Evolutionary conservation across 768 basidiomycete species (phyloP), one percentile per base, ranked within the genome.

Genomic region (Suillus discolor): DNA sequence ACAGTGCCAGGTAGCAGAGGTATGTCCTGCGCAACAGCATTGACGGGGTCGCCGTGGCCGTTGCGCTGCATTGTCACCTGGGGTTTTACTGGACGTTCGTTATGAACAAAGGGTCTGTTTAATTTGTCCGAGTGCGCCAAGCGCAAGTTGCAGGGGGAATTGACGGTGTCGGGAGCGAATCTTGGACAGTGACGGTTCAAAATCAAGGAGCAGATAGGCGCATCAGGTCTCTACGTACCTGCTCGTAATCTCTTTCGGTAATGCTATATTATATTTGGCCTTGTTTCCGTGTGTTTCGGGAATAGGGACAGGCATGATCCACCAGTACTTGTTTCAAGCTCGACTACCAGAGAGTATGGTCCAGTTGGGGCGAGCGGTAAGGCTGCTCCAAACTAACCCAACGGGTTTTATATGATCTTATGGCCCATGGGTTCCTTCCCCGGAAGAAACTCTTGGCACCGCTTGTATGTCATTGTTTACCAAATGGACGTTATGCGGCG

Each of bases 241-340:
- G 69, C 38, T 45, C 64, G 13, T 65, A 41, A 63, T 64, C 62
- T 65, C 71, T 63, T 71, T 65, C 65, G 74, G 67, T 61, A 69
- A 64, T 64, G 61, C 6, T 45, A 11, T 15, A 36, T 44, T 25
- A 36, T 76, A 71, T 75, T 76, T 75, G 75, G 75, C 51, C 36
- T 69, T 75, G 68, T 75, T 75, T 71, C 68, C 63, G 67, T 18
- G n/a, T 34, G 39, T 23, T 51, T 47, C 57, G 44, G 62, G 34
- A 31, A 64, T 34, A 16, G 71, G 68, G 13, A 74, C 73, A 0
- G 73, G 73, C 73, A 74, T 73, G 23, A 47, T 44, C n/a, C 25
- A 45, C 34, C 2, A 8, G 11, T 8, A 11, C 11, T 55, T 47
- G 25, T 36, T 42, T 38, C 42, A 59, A 54, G 63, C 25, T 38